Evolutionary conservation across 768 basidiomycete genomes (phyloP).

Genomic region (Paxillus ammoniavirescens): DNA sequence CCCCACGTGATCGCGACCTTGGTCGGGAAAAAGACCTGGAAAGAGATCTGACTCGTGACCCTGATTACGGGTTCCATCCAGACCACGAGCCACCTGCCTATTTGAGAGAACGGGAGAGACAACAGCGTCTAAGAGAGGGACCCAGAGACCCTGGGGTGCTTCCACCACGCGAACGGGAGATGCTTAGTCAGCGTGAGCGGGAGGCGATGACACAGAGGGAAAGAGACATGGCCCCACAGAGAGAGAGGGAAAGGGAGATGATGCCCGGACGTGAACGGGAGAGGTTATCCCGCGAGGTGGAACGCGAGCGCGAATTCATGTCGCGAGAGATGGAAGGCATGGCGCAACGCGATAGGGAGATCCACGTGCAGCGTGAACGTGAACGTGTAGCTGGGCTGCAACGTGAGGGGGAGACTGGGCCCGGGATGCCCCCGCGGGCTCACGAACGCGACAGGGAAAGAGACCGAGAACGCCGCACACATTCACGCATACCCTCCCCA

Average conservation of each 20-base stretch:
- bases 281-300: conserved; percentile 24
- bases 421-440: conserved; percentile 20
- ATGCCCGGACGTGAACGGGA: conserved; percentile 20
- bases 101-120: conserved; percentile 23
- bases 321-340: conserved; percentile 16
- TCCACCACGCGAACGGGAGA: conserved; percentile 26
- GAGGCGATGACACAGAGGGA: conserved; percentile 8
- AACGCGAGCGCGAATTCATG: neutral
- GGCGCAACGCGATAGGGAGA: conserved; percentile 25
- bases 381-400: conserved; percentile 21
- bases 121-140: conserved; percentile 15
- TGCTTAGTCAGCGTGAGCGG: neutral
- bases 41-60: conserved; percentile 22
- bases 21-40: conserved; percentile 23
- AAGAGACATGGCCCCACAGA: conserved; percentile 23
- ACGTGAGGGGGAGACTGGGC: conserved; percentile 25
- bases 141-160: conserved; percentile 17
- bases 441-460: conserved; percentile 30
- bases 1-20: conserved; percentile 18
- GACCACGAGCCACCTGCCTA: conserved; percentile 22
- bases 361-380: conserved; percentile 27
- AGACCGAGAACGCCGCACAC: conserved; percentile 29
- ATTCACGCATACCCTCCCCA: conserved; percentile 27
- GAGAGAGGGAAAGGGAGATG: conserved; percentile 24
- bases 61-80: conserved; percentile 21